Base-by-base conservation (phyloP, 2,329 filamentous ascomycete species). In the Immersiporthe knoxdaviesiana region DNA sequence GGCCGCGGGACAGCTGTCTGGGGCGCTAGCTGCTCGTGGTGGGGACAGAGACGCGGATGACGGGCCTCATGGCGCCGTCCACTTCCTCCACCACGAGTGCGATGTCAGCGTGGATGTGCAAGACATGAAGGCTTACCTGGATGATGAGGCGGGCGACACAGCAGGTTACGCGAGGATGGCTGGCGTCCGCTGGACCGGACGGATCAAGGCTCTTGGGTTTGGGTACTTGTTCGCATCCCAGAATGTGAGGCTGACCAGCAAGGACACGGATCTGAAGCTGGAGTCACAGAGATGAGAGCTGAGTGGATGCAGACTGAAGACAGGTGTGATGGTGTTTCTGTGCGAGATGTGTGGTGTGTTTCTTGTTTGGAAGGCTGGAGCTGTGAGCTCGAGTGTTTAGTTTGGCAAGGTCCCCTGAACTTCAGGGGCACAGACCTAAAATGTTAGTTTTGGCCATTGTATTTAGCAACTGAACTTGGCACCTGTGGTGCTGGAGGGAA, bases 71-170 rank as follows among this genome's bases (percentile, higher is more conserved):
- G 50, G 50, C 50, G n/a, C 50, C 50, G n/a, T n/a, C n/a, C 50
- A 24, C n/a, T 54, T 54, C 50, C 14, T 54, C n/a, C 50, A 54
- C 44, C 50, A 54, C 50, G 50, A 24, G 50, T 54, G 50, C n/a
- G n/a, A 27, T 14, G 24, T 54, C 18, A 54, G 50, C 24, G 11
- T 27, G 11, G 24, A 27, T 3, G 50, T 54, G 5, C n/a, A 27
- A 8, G n/a, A 54, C n/a, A 27, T 54, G 7, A 54, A 54, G 24
- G 12, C 50, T 27, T 54, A 27, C 12, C 27, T 54, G 50, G n/a
- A 54, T 5, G 4, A 27, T 12, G n/a, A 54, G 50, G n/a, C n/a
- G 0, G 27, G n/a, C n/a, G n/a, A 27, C 11, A 27, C 50, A 12
- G 24, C n/a, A n/a, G 50, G n/a, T 2, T 54, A 54, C 12, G n/a